Evolutionary conservation across 345 rosid genomes (phyloP).

Genomic region (Eucalyptus sp.): DNA sequence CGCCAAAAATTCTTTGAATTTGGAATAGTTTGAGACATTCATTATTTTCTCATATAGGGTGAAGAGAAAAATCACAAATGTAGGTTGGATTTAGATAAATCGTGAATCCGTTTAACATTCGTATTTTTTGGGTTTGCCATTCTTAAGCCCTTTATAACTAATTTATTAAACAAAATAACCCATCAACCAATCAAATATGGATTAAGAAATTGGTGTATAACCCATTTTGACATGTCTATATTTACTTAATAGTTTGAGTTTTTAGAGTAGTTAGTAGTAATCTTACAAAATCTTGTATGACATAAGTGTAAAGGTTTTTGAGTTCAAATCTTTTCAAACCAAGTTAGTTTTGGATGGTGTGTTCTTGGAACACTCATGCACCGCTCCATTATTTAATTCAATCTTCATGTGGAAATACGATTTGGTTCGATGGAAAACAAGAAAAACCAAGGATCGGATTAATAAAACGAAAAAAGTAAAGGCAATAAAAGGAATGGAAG

Average conservation of each 20-base stretch:
- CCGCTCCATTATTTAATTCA: neutral
- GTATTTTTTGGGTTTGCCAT: neutral
- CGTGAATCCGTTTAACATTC: neutral
- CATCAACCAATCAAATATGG: neutral
- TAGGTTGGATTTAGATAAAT: rapidly evolving
- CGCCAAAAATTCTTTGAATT: neutral
- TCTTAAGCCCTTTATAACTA: too few relatives aligned
- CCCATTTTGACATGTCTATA: neutral
- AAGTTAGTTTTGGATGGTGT: neutral
- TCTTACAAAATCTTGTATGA: rapidly evolving
- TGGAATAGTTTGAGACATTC: neutral
- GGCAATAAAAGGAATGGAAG: neutral
- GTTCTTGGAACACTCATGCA: neutral
- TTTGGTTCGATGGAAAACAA: neutral
- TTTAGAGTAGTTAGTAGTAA: neutral
- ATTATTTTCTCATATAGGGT: neutral
- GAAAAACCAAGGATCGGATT: neutral
- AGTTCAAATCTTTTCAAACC: too few relatives aligned
- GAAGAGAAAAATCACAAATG: neutral
- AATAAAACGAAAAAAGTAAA: neutral
- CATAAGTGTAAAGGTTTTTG: neutral
- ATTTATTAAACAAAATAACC: too few relatives aligned
- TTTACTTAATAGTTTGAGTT: too few relatives aligned
- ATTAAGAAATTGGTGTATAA: neutral
- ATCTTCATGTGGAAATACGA: neutral